Evolutionary conservation across 768 basidiomycete species (phyloP), one percentile per base, ranked within the genome.

Genomic region (Phylloporus sp.): DNA sequence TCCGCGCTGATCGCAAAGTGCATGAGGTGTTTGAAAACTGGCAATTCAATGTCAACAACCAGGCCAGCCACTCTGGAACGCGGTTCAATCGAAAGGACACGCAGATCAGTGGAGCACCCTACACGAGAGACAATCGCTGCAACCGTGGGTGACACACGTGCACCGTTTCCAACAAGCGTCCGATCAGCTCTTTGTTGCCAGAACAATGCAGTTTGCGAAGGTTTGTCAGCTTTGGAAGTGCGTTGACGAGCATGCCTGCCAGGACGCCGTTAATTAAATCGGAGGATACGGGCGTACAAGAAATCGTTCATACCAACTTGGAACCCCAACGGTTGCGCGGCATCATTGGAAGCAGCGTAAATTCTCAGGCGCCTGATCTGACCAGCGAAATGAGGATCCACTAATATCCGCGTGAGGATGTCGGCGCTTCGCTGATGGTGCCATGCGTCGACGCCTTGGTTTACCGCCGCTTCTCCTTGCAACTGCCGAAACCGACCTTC

Each of bases 161-260:
- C 14, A 86, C 61, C 5, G 79, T 71, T 6, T 72, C 69, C 26
- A 84, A 61, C 22, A 84, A 70, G 3, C 75, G 71, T 9, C 69
- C 55, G 36, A 84, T 73, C 29, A 78, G 72, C 15, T 80, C 78
- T 31, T 68, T 72, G 2, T 73, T 68, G 14, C 82, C 80, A n/a
- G 75, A 74, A 35, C 82, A 78, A 58, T 81, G 77, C 3, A 83
- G 74, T 46, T 79, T 80, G 24, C 75, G 71, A 28, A 86, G 68
- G 53, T 79, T 82, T 40, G 65, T 63, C 23, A 86, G 60, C 56
- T 80, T 82, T 9, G 83, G 81, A 9, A 87, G 68, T 4, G 81
- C 80, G 36, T 85, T 86, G 17, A 78, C 74, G 43, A 86, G 66
- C 78, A 86, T 85, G 22, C 82, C 82, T 83, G 20, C n/a, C n/a